Base-by-base conservation (phyloP, 305 asterid genomes). In the Caryopteris hybrid region DNA sequence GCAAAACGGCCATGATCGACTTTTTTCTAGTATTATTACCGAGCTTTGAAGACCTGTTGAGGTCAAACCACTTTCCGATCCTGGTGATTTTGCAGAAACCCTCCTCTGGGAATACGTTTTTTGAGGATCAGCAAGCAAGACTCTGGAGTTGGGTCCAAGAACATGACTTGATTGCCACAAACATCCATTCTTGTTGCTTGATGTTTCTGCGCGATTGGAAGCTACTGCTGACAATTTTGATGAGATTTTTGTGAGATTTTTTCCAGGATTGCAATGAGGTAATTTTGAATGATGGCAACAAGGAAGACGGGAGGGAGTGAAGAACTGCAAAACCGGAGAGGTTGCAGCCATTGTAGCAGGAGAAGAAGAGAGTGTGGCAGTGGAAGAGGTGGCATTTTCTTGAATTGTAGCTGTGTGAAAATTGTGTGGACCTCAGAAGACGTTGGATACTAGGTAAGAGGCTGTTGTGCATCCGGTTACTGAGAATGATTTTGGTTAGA, bases 351-450 rank as follows among this genome's bases (percentile, higher is more conserved):
- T 53, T 54, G 74, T 70, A 14, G 81, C 10, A 33, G 86, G n/a
- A 34, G 81, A 46, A 51, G 78, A 42, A 60, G 79, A 66, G 76
- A 58, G 69, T 50, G 79, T 7, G 20, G 63, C 12, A 38, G 73
- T 61, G 64, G 72, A 70, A 66, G 64, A 57, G 72, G 54, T 42
- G 52, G 31, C 91, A 86, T 82, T 59, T 71, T 57, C 38, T 65
- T 69, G 72, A 72, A 52, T 8, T 18, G 61, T 52, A 12, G n/a
- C 57, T 18, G 69, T 18, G 64, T 16, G 63, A 70, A 59, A 75
- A 69, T 82, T 84, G 91, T 83, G 96, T 88, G 97, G 97, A 86
- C 82, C 69, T 74, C 59, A 80, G 70, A 62, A 68, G 64, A 42
- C 64, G 62, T 36, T 52, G 73, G 61, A 51, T 61, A 14, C 48